Evolutionary conservation across 179 eudicot genomes (phyloP), one percentile per base, ranked within the genome.

Genomic region (Silene noctiflora): DNA sequence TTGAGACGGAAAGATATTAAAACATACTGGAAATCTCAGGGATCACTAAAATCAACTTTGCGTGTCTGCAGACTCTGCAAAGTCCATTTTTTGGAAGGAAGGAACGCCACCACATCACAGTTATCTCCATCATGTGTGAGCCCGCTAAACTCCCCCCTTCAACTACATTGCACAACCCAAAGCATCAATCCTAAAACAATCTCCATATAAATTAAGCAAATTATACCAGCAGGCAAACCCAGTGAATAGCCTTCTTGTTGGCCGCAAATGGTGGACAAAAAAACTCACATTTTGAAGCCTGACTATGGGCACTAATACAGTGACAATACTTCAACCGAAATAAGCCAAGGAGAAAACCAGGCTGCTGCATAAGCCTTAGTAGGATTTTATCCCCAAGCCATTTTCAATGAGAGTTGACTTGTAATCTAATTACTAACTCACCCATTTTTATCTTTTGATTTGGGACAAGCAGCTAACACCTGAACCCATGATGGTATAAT

Each of bases 151-250:
- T 67, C 48, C 19, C 48, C 48, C 70, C 42, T 35, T 67, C 70
- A 67, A 67, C 70, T 67, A 67, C 19, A 67, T 33, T 33, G 20
- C 48, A 7, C 48, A 17, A 33, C 22, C 22, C 70, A 64, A 64
- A 64, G 68, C 68, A 64, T 25, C 68, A 31, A 25, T 64, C 68
- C 68, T 27, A 64, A 42, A 10, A 64, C 68, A 25, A 64, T 27
- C 68, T 25, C 68, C 68, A 25, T 64, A 64, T 24, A 64, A 27
- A 64, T 46, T 64, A 24, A 64, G 68, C 68, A 64, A 63, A 64
- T 25, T 64, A 14, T 27, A 13, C 68, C 39, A 64, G 39, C 3
- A 9, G 70, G 48, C 72, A 63, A 24, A 24, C 25, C 67, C 25
- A 63, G 35, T 63, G 2, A 63, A 25, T 4, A 63, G 16, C 35